Percentiles rank a stretch among this genome's conserved stretches.
These are phyloP conservation scores for Leccinum subrobustum DNA, from an alignment of 1,284 basidiomycete species.

Conservation along the genomic window DNA sequence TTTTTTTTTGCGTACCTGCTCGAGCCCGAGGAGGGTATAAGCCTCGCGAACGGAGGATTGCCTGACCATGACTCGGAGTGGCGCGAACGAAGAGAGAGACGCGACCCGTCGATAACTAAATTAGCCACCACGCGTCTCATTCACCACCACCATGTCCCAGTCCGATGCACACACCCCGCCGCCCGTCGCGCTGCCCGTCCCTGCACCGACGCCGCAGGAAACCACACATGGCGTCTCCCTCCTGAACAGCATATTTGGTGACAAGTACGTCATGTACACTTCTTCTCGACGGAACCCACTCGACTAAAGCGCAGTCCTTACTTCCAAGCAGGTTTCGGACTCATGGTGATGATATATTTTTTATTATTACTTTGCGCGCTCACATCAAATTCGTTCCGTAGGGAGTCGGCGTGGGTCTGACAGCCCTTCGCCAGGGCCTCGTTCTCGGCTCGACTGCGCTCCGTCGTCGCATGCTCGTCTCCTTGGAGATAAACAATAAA, in stretches of 20 bases:
- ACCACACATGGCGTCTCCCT: conserved; percentile 9
- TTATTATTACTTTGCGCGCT: conserved; percentile 5
- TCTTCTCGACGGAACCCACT: conserved; percentile 13
- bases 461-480: conserved; percentile 89
- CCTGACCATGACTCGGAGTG: conserved; percentile 36
- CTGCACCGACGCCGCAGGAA: conserved; percentile 10
- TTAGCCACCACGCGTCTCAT: conserved; percentile 12
- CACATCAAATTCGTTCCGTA: conserved; percentile 33
- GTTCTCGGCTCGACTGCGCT: conserved; percentile 74
- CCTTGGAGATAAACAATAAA: conserved; percentile 95
- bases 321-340: conserved; percentile 94
- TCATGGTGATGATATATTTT: conserved; percentile 69
- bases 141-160: conserved; percentile 18
- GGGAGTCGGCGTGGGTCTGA: conserved; percentile 85
- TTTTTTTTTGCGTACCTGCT: conserved; percentile 41
- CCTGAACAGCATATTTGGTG: conserved; percentile 26
- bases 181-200: conserved; percentile 4
- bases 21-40: conserved; percentile 56
- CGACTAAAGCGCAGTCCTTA: conserved; percentile 72
- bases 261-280: conserved; percentile 31
- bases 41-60: conserved; percentile 46
- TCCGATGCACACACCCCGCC: conserved; percentile 1
- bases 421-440: conserved; percentile 69
- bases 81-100: conserved; percentile 17
- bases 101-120: conserved; percentile 28